Evolutionary conservation across 2,329 filamentous ascomycete species (phyloP).

Genomic region (Ophiosphaerella narmari): DNA sequence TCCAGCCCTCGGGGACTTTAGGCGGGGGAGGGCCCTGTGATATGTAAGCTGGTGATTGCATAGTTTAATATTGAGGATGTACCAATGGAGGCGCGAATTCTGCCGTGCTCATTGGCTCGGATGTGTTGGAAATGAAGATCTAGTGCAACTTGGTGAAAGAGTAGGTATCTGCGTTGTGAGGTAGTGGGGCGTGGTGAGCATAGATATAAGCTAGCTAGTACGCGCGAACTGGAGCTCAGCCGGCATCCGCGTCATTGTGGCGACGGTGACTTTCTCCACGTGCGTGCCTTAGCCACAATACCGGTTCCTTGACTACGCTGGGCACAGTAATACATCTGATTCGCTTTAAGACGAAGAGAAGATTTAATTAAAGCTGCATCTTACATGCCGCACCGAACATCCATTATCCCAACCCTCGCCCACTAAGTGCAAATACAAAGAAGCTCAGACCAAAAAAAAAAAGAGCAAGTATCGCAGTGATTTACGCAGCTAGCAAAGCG

Average conservation of each 20-base stretch:
- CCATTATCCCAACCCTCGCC: constrained; percentile 9
- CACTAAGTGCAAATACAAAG: constrained; percentile 15
- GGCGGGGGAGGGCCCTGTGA: constrained; percentile 60
- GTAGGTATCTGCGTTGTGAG: neutral
- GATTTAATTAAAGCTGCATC: constrained; percentile 4
- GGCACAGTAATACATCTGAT: neutral
- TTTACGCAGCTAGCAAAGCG: constrained; percentile 19
- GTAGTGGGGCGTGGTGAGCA: constrained; percentile 14
- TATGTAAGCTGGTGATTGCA: constrained; percentile 11
- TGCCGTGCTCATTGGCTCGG: constrained; percentile 24
- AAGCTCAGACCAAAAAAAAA: constrained; percentile 3
- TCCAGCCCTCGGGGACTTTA: constrained; percentile 77
- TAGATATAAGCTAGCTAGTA: constrained; percentile 10
- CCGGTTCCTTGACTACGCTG: constrained; percentile 31
- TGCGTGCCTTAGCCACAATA: constrained; percentile 22
- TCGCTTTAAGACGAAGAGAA: constrained; percentile 3
- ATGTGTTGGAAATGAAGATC: too few species aligned
- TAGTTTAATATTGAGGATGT: constrained; percentile 13
- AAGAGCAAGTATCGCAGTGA: constrained; percentile 8
- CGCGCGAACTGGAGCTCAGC: constrained; percentile 9
- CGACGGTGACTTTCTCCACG: constrained; percentile 14
- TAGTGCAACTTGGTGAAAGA: neutral
- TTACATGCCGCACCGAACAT: constrained; percentile 9
- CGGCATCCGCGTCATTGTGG: constrained; percentile 28
- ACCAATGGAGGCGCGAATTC: constrained; percentile 44